These are phyloP conservation scores for Sclerotinia nivalis DNA, from an alignment of 2,329 filamentous ascomycete species.

Conservation along the genomic window DNA sequence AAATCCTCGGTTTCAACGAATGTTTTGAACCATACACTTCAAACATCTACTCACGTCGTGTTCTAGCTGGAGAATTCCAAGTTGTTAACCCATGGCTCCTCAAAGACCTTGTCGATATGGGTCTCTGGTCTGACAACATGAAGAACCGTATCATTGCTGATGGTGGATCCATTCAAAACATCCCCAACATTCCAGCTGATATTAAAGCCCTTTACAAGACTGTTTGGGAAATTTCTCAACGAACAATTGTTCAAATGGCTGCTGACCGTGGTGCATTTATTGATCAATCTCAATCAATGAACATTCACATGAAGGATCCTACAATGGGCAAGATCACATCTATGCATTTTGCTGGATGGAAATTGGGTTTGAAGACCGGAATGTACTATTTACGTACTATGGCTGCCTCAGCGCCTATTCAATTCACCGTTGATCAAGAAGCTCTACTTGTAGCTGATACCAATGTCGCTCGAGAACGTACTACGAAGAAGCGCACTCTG, in stretches of 20 bases:
- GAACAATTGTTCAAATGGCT: constrained; percentile 94
- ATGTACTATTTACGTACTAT: constrained; percentile 99
- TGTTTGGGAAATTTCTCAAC: constrained; percentile 98
- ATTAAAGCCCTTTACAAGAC: constrained; percentile 99
- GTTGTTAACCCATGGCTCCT: constrained; percentile 99
- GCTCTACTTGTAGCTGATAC: constrained; percentile 85
- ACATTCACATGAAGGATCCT: constrained; percentile 99
- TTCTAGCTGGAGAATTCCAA: constrained; percentile 97
- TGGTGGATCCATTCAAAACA: constrained; percentile 92
- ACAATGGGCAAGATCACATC: constrained; percentile 99
- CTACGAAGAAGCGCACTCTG: constrained; percentile 67
- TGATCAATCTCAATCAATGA: constrained; percentile 97
- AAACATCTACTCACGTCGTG: constrained; percentile 98
- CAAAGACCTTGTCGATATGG: constrained; percentile 96
- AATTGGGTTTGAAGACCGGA: constrained; percentile 97
- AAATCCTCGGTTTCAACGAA: constrained; percentile 98
- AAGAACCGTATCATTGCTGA: constrained; percentile 99
- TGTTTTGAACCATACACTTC: constrained; percentile 99
- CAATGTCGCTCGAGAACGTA: constrained; percentile 65
- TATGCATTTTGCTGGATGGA: constrained; percentile 99
- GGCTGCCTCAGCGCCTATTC: constrained; percentile 93
- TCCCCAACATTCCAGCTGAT: constrained; percentile 93
- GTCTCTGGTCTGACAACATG: constrained; percentile 99
- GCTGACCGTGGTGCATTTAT: constrained; percentile 98
- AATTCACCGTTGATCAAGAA: constrained; percentile 98